Conservation (phyloP, 257 asterid species). For the Echites panduratus region DNA sequence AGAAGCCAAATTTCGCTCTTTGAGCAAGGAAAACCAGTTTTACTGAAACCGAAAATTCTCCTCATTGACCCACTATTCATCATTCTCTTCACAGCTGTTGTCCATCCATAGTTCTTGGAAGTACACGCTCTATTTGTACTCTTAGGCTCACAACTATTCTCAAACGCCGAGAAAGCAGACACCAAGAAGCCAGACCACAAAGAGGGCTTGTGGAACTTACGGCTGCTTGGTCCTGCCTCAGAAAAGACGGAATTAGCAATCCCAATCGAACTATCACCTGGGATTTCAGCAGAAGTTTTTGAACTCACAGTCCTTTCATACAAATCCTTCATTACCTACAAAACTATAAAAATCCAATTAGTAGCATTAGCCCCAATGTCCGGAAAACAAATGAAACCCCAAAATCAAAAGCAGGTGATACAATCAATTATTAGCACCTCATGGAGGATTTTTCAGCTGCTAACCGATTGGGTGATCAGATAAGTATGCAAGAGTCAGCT, state of each 20-base stretch:
- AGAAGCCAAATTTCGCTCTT: constrained; percentile 84
- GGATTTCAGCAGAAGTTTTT: constrained; percentile 7
- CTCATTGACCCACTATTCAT: constrained; percentile 82
- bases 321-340: constrained; percentile 30
- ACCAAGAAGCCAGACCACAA: constrained; percentile 33
- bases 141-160: constrained; percentile 21
- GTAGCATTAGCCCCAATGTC: neutral
- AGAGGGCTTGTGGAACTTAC: constrained; percentile 17
- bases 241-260: constrained; percentile 19
- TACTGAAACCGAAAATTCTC: constrained; percentile 62
- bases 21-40: constrained; percentile 44
- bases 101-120: constrained; percentile 48
- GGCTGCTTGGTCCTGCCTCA: constrained; percentile 36
- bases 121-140: constrained; percentile 15
- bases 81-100: constrained; percentile 61
- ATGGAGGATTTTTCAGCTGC: neutral
- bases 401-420: neutral
- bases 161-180: constrained; percentile 33
- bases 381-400: neutral
- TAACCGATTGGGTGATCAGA: neutral
- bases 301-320: constrained; percentile 15
- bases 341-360: neutral
- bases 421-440: neutral
- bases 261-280: constrained; percentile 14
- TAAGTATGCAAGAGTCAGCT: neutral